Evolutionary conservation across 1,284 basidiomycete species (phyloP).

Genomic region (Cronartium quercuum): DNA sequence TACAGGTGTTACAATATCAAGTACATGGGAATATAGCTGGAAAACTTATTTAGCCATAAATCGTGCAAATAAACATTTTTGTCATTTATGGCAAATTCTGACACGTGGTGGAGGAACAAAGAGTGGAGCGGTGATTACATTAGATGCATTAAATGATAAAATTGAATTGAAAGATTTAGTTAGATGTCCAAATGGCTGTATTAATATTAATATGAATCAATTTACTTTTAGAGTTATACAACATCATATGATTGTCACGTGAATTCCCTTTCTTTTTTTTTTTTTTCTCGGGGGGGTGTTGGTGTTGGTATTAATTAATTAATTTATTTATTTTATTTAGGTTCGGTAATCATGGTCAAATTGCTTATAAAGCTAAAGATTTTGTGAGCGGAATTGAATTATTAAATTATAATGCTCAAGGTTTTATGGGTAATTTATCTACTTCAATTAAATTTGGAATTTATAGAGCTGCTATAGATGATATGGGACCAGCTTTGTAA

Average conservation of each 20-base stretch:
- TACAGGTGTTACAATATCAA: neutral
- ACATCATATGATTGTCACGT: conserved; percentile 1
- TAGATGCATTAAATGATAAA: neutral
- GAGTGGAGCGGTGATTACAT: neutral
- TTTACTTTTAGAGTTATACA: neutral
- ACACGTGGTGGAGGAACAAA: neutral
- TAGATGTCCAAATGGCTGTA: neutral
- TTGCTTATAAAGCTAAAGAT: neutral
- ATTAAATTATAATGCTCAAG: neutral
- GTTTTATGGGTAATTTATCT: neutral
- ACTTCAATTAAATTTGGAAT: neutral
- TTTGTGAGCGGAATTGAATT: neutral
- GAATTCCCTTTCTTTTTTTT: neutral
- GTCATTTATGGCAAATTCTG: neutral
- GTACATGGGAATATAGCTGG: conserved; percentile 2
- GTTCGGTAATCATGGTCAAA: neutral
- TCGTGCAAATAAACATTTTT: neutral
- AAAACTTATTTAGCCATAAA: neutral
- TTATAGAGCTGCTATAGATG: neutral
- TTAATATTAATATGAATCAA: neutral
- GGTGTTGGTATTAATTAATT: neutral
- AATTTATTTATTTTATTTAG: neutral
- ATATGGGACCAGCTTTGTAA: neutral
- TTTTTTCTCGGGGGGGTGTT: neutral
- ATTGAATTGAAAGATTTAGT: neutral